Conservation (phyloP, 2,329 filamentous ascomycete species). For the Hansfordia pulvinata region DNA sequence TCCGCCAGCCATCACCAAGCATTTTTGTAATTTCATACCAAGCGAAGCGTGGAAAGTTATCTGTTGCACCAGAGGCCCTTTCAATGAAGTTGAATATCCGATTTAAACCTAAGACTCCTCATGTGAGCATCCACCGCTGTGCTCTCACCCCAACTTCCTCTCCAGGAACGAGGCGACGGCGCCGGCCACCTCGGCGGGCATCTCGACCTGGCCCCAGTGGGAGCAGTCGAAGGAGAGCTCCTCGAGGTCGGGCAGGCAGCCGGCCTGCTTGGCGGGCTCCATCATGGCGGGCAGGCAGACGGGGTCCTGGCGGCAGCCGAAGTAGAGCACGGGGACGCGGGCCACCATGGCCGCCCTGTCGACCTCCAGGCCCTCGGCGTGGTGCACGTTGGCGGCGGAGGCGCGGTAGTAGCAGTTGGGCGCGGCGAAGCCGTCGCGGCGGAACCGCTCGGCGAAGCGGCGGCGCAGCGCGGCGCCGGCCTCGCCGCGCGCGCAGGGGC, state of each 20-base stretch:
- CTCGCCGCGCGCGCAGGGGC: conserved; percentile 18
- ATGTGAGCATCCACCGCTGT: no score
- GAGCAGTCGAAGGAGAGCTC: conserved; percentile 16
- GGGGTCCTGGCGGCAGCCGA: conserved; percentile 18
- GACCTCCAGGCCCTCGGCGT: conserved; percentile 7
- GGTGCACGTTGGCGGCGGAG: conserved; percentile 14
- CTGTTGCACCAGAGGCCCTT: no score
- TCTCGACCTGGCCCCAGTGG: conserved; percentile 21
- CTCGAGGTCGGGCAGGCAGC: conserved; percentile 17
- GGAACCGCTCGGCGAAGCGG: conserved; percentile 18
- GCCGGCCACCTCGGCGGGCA: conserved; percentile 13
- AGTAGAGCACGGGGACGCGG: conserved; percentile 21
- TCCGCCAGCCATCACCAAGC: no score
- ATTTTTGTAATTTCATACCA: no score
- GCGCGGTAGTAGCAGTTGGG: conserved; percentile 23
- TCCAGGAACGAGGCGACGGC: conserved; percentile 3
- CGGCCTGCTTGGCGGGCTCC: conserved; percentile 10
- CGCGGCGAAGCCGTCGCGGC: conserved; percentile 16
- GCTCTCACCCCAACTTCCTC: conserved; percentile 7
- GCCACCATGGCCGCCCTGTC: conserved; percentile 9
- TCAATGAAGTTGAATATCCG: no score
- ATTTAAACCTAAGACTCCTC: no score
- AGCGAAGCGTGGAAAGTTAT: no score
- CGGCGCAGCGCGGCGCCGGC: neutral
- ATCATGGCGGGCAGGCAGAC: conserved; percentile 18